Evolutionary conservation across 805 yeast genomes (phyloP).

Genomic region (Kodamaea hsintzibuensis): DNA sequence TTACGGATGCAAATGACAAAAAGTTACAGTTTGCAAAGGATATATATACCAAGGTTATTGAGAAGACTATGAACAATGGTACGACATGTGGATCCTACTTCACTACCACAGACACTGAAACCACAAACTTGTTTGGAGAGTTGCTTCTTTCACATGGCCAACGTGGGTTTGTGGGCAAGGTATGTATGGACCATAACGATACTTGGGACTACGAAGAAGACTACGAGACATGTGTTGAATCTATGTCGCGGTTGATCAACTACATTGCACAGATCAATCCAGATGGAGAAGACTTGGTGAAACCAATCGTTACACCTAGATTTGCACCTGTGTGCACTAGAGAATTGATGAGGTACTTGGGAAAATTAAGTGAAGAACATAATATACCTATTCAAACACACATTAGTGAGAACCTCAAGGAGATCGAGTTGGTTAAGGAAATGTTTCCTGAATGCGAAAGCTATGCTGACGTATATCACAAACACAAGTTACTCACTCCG

Average conservation of each 20-base stretch:
- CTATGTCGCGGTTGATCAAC: conserved; percentile 57
- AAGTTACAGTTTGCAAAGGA: conserved; percentile 54
- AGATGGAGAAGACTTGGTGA: conserved; percentile 43
- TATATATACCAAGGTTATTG: conserved; percentile 69
- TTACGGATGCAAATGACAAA: conserved; percentile 29
- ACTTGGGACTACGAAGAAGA: conserved; percentile 63
- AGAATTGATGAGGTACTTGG: conserved; percentile 62
- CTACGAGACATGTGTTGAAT: conserved; percentile 49
- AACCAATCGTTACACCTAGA: conserved; percentile 86
- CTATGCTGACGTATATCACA: conserved; percentile 79
- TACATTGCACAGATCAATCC: conserved; percentile 60
- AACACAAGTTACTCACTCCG: conserved; percentile 55
- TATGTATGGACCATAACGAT: conserved; percentile 87
- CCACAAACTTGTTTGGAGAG: conserved; percentile 77
- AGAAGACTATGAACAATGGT: conserved; percentile 71
- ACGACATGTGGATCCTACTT: conserved; percentile 92
- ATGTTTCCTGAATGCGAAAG: conserved; percentile 69
- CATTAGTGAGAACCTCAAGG: conserved; percentile 76
- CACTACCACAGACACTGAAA: conserved; percentile 79
- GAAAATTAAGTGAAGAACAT: conserved; percentile 49
- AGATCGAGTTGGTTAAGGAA: conserved; percentile 69
- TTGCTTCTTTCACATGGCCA: conserved; percentile 69
- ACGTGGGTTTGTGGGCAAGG: conserved; percentile 88
- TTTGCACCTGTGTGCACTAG: conserved; percentile 88
- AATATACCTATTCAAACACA: conserved; percentile 84